Base-by-base conservation (phyloP, 768 basidiomycete genomes). In the Boletus patriciae region DNA sequence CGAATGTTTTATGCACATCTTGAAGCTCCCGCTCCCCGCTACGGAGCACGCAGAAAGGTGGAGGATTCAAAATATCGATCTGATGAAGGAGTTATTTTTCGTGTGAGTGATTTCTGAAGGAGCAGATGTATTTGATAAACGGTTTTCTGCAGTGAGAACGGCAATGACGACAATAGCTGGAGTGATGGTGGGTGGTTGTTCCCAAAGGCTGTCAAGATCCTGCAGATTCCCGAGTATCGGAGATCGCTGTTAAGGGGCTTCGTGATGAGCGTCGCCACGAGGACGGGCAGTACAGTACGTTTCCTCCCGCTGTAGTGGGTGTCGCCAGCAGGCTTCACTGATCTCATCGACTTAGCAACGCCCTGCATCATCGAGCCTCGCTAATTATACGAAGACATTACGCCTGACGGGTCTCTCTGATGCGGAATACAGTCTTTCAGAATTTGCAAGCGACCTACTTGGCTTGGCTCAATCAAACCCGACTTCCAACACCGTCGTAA, bases 221-320 rank as follows among this genome's bases (percentile, higher is more conserved):
- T 93, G 36, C 79, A 82, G 52, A 77, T 92, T 49, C 70, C 75
- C 36, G 74, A 77, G 46, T 94, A 90, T 70, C 81, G 90, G 41
- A 72, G 73, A 52, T 68, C 77, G 27, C 67, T 96, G 48, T 76
- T 96, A 43, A 74, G 77, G 11, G 93, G 93, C 13, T 68, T 96
- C 8, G 78, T 94, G 13, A 76, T 90, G 52, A 94, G 91, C 66
- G 77, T 93, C 37, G 89, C 87, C 36, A 91, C 90, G 69, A 88
- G 85, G 72, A 92, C 92, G 10, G 86, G 90, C 58, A 90, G 87
- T 66, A 92, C 87, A 6, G 95, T 96, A 67, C 73, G 89, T 74
- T 45, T 10, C 19, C 49, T 36, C 61, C 46, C 47, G 27, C 38
- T 47, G 51, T n/a, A 18, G 29, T 54, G 50, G 52, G 10, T 57